Evolutionary conservation across 140 eudicot genomes (phyloP).

Genomic region (Stevia rebaudiana): DNA sequence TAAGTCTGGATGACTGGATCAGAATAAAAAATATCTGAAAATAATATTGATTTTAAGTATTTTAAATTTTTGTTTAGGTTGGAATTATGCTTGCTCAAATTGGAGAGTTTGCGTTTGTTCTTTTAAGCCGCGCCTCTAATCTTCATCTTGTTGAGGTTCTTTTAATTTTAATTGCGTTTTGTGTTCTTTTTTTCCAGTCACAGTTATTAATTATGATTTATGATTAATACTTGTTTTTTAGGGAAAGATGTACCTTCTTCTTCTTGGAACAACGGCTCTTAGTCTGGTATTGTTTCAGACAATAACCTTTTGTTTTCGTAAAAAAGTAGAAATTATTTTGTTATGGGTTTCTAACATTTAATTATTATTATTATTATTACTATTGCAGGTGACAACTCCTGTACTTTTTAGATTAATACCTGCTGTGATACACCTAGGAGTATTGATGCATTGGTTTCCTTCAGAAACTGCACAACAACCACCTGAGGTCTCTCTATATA

Average conservation of each 20-base stretch:
- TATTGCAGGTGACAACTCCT: conserved; percentile 83
- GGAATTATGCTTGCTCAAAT: conserved; percentile 97
- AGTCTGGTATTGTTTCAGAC: conserved; percentile 57
- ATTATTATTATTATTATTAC: background rate
- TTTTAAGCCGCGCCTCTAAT: conserved; percentile 92
- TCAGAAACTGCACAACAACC: conserved; percentile 43
- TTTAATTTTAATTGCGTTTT: background rate
- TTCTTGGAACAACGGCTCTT: conserved; percentile 94
- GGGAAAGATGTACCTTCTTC: conserved; percentile 97
- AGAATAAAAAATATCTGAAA: conserved; percentile 9
- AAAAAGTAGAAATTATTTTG: background rate
- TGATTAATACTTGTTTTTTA: conserved; percentile 10
- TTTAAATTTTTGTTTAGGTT: conserved; percentile 43
- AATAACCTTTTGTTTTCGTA: background rate
- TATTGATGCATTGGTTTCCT: conserved; percentile 96
- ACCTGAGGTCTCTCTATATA: conserved; percentile 56
- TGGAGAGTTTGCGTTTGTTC: conserved; percentile 98
- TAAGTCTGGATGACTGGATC: conserved; percentile 40
- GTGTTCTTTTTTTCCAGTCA: conserved; percentile 1
- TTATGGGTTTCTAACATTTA: background rate
- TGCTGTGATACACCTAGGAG: conserved; percentile 84
- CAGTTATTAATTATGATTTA: background rate
- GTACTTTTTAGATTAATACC: conserved; percentile 81
- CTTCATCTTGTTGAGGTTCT: conserved; percentile 84
- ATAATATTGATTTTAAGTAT: background rate